Evolutionary conservation across 2,329 filamentous ascomycete genomes (phyloP).

Genomic region (Monilinia laxa): DNA sequence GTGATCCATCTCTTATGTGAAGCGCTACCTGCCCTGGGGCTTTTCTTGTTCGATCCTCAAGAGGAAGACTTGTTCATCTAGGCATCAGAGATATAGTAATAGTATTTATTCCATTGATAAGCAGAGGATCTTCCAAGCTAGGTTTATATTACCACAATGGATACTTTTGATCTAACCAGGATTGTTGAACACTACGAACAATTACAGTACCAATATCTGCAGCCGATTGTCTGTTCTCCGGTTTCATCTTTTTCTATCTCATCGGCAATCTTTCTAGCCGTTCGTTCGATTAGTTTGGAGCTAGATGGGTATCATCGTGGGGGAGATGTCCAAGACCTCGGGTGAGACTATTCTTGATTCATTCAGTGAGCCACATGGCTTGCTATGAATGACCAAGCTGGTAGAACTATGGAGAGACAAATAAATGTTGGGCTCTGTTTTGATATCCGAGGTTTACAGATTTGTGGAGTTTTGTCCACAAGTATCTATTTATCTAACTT

Average conservation of each 20-base stretch:
- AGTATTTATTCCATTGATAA: neutral
- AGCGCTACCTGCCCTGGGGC: neutral
- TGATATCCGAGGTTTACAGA: neutral
- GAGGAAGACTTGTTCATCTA: constrained; percentile 1
- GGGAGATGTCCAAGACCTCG: neutral
- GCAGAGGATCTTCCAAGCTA: neutral
- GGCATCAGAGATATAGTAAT: neutral
- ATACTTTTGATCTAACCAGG: constrained; percentile 7
- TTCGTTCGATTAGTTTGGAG: neutral
- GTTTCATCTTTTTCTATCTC: constrained; percentile 17
- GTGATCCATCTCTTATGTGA: neutral
- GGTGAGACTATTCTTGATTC: neutral
- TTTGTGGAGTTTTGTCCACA: neutral
- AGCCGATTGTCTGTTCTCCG: constrained; percentile 12
- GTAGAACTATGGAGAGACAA: neutral
- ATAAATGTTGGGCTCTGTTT: neutral
- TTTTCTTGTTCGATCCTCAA: neutral
- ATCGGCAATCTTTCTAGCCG: constrained; percentile 8
- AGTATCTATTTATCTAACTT: neutral
- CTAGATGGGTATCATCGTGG: neutral
- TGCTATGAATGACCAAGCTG: neutral
- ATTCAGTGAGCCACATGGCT: neutral
- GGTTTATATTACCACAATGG: too few relatives aligned
- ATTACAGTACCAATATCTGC: neutral
- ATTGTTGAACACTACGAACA: constrained; percentile 5